Evolutionary conservation across 2,329 filamentous ascomycete species (phyloP).

Genomic region (Penicillium frequentans): DNA sequence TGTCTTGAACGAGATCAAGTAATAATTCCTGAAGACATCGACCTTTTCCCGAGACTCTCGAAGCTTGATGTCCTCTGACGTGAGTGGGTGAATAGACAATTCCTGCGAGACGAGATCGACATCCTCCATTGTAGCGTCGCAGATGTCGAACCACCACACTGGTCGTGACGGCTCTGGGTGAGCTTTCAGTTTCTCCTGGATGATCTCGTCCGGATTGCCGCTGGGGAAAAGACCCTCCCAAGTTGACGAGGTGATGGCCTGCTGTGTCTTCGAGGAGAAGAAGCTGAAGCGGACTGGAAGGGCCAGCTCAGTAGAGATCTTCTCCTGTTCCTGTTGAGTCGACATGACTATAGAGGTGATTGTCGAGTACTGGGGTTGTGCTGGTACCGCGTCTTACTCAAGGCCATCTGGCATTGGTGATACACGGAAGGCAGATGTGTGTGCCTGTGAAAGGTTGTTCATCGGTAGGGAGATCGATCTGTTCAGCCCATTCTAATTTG

Average conservation of each 20-base stretch:
- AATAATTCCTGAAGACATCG: conserved; percentile 93
- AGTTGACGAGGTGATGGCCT: conserved; percentile 11
- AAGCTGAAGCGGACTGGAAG: conserved; percentile 82
- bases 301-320: conserved; percentile 31
- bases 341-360: conserved; percentile 2
- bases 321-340: background rate
- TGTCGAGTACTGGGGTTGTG: background rate
- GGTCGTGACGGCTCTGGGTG: conserved; percentile 13
- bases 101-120: conserved; percentile 82
- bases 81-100: conserved; percentile 90
- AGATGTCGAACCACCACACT: conserved; percentile 97
- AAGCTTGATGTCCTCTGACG: conserved; percentile 89
- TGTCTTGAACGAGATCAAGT: conserved; percentile 93
- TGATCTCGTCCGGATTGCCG: conserved; percentile 10
- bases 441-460: background rate
- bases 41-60: conserved; percentile 97
- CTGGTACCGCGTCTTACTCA: background rate
- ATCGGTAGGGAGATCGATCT: background rate
- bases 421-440: background rate
- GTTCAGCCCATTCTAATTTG: conserved; percentile 1
- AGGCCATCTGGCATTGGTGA: background rate
- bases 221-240: conserved; percentile 22
- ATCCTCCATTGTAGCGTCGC: conserved; percentile 82
- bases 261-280: conserved; percentile 85
- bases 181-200: conserved; percentile 12